Conservation (phyloP, 2,329 filamentous ascomycete genomes). For the Colletotrichum lentis region DNA sequence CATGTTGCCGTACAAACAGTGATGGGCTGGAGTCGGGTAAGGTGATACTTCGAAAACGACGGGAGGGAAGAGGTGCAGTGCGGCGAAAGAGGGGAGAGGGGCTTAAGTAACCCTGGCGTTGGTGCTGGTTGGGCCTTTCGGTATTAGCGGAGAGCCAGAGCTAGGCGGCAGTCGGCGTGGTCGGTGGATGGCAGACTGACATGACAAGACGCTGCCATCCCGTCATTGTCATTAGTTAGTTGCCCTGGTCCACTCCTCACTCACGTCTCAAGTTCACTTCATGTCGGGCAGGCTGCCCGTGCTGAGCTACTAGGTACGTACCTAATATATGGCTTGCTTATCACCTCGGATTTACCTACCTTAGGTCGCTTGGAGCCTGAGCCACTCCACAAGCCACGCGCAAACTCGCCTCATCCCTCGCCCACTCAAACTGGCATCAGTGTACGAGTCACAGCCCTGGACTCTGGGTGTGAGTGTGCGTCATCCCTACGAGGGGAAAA, state of each 20-base stretch:
- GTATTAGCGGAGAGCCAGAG: neutral
- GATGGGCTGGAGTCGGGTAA: constrained; percentile 20
- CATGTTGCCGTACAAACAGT: constrained; percentile 37
- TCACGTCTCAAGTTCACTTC: neutral
- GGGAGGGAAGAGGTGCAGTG: constrained; percentile 10
- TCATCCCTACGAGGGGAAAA: constrained; percentile 2
- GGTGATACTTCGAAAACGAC: constrained; percentile 20
- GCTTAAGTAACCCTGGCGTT: constrained; percentile 36
- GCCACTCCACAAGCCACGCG: constrained; percentile 3
- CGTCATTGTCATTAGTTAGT: neutral
- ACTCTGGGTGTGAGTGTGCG: constrained; percentile 1
- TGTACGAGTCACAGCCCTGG: constrained; percentile 16
- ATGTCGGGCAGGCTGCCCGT: neutral
- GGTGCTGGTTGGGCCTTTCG: constrained; percentile 14
- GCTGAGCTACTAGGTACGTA: too few relatives aligned
- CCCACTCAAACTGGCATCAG: neutral
- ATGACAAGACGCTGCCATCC: constrained; percentile 3
- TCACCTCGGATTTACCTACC: neutral
- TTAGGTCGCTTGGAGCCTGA: neutral
- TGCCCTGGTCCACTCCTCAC: neutral
- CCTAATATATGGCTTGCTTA: too few relatives aligned
- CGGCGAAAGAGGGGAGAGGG: constrained; percentile 32
- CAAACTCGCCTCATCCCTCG: constrained; percentile 2
- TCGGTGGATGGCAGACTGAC: neutral
- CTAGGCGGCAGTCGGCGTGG: neutral